phyloP scores from a whole-genome alignment of 1,284 basidiomycete species.

The Anthracocystis walkeri region DNA sequence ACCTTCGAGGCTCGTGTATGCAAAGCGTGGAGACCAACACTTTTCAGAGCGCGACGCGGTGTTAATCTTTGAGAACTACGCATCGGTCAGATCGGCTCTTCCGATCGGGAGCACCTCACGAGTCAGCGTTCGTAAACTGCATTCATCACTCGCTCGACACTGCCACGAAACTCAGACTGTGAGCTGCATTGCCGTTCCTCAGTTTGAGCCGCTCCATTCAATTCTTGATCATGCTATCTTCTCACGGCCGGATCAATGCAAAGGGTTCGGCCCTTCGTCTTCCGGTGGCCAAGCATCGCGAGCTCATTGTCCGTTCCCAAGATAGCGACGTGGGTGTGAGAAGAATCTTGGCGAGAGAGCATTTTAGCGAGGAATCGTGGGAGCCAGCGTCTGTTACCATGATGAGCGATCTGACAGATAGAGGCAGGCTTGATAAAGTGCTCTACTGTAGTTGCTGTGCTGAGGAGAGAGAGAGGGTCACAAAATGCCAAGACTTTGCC shows the following conservation, averaged over 20 bases:
- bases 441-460: background rate
- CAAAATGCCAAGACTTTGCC: constrained; percentile 33
- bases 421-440: background rate
- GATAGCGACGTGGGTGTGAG: constrained; percentile 10
- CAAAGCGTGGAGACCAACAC: constrained; percentile 18
- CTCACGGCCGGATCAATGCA: constrained; percentile 3
- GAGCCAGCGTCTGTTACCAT: too few relatives aligned
- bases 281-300: constrained; percentile 19
- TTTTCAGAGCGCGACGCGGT: too few relatives aligned
- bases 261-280: constrained; percentile 1
- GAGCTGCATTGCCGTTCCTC: background rate
- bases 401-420: background rate
- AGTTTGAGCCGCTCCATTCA: background rate
- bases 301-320: background rate
- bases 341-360: constrained; percentile 7
- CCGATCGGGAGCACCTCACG: background rate
- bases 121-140: background rate
- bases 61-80: too few relatives aligned
- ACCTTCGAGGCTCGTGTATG: constrained; percentile 13
- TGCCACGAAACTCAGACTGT: constrained; percentile 14
- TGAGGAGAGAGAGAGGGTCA: background rate
- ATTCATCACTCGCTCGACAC: constrained; percentile 11
- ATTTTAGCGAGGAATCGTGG: background rate
- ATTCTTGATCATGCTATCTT: background rate
- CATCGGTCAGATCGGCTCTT: constrained; percentile 10